A percentile compares a stretch with the other conserved stretches of the same genome.
phyloP scores from a whole-genome alignment of 169 alveolate species.

The Plasmodium reichenowi region DNA sequence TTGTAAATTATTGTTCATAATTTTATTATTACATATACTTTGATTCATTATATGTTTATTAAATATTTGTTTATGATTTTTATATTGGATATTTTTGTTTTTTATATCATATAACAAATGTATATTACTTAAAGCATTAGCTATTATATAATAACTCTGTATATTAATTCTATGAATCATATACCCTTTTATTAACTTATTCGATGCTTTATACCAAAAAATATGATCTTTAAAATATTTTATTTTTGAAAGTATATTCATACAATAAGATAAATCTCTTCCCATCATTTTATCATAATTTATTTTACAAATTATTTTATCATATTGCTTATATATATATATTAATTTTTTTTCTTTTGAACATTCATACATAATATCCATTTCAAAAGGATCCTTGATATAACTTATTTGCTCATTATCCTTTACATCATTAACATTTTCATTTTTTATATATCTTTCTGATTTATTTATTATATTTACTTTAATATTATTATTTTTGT shows the following conservation, averaged over 20 bases:
- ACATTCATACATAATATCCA: neutral
- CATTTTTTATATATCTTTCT: too few species aligned
- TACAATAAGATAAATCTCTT: slow-evolving; percentile 63
- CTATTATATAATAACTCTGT: slow-evolving; percentile 36
- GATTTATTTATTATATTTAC: too few species aligned
- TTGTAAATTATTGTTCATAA: neutral
- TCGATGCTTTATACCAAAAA: slow-evolving; percentile 32
- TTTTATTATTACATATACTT: neutral
- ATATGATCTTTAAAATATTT: slow-evolving; percentile 14
- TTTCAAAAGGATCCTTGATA: neutral
- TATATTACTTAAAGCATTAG: slow-evolving; percentile 45
- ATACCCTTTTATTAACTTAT: slow-evolving; percentile 42
- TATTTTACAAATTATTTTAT: slow-evolving; percentile 21
- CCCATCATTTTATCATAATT: slow-evolving; percentile 48
- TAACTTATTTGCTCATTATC: neutral
- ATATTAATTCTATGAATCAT: slow-evolving; percentile 49
- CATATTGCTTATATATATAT: slow-evolving; percentile 16
- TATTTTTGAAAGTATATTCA: slow-evolving; percentile 63
- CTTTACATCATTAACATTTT: neutral
- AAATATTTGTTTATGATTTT: too few species aligned
- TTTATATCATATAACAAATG: neutral
- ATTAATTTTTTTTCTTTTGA: neutral
- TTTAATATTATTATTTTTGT: neutral
- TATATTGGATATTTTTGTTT: neutral
- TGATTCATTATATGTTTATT: neutral